Evolutionary conservation across 257 asterid species (phyloP), one percentile per base, ranked within the genome.

Genomic region (Hygrophila difformis): DNA sequence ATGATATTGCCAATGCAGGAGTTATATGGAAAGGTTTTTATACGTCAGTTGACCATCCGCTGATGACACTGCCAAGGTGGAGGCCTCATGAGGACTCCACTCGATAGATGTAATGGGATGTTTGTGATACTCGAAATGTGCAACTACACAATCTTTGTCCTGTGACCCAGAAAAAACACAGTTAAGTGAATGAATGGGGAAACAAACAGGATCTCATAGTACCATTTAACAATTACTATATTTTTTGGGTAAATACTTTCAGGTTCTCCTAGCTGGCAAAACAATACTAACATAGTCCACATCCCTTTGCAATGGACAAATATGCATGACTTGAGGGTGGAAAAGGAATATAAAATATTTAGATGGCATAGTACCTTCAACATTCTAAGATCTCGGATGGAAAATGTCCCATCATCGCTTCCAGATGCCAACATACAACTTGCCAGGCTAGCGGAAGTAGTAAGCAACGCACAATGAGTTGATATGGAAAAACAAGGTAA

Each of bases 51-150:
- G 96, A 69, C 86, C 70, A 68, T 91, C 93, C 1, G 94, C 58
- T 55, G 99, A 82, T 44, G 96, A 65, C 40, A 77, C 93, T 3
- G 99, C 93, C 79, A 91, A 63, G 29, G 93, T 79, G 41, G 96
- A 91, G 26, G 87, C 78, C 77, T 91, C 99, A 20, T 86, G 93
- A 0, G 96, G 95, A 53, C 95, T 82, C 99, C 99, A 86, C 73
- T 91, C 96, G 9, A 86, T 78, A 43, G 99, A 91, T 68, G 98
- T 85, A 51, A 89, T 85, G 39, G 98, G 94, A 59, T 82, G 94
- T 59, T 80, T 91, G 63, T 82, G 98, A 61, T 86, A 82, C 7
- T 79, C 84, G 19, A 79, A 86, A 68, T 73, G 91, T 10, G 88
- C 94, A 53, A 82, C 87, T 6, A 77, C 78, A 5, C 94, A 44